Evolutionary conservation across 257 asterid species (phyloP).

Genomic region (Handroanthus guayacan): DNA sequence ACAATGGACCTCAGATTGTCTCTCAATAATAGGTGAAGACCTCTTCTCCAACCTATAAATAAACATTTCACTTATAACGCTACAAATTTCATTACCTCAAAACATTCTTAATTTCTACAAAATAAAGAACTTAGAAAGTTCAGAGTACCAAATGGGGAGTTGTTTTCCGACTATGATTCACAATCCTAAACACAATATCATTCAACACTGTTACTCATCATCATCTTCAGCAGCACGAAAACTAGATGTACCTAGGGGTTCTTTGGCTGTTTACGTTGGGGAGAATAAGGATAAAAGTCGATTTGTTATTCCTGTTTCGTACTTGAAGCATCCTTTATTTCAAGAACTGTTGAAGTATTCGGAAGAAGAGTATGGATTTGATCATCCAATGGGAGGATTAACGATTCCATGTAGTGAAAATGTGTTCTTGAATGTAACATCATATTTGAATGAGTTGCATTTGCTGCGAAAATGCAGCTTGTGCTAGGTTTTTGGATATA

Average conservation of each 20-base stretch:
- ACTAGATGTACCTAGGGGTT: neutral
- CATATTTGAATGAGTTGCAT: neutral
- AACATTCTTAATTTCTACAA: neutral
- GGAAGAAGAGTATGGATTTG: neutral
- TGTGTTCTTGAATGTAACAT: neutral
- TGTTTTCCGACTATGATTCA: neutral
- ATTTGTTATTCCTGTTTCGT: neutral
- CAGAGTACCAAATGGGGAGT: neutral
- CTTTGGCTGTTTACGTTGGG: neutral
- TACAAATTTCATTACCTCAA: neutral
- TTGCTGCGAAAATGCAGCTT: no score
- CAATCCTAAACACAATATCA: neutral
- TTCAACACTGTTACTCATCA: neutral
- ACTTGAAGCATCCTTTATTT: neutral
- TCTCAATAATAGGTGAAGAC: no score
- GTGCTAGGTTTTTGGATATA: no score
- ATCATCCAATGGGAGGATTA: neutral
- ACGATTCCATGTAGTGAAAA: neutral
- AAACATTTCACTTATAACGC: neutral
- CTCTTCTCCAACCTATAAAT: no score
- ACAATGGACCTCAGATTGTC: no score
- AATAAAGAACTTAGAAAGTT: no score
- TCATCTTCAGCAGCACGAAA: no score
- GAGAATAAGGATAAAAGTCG: neutral
- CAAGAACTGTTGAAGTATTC: neutral